phyloP scores from a whole-genome alignment of 805 yeast species.

The Wickerhamiella brachini region DNA sequence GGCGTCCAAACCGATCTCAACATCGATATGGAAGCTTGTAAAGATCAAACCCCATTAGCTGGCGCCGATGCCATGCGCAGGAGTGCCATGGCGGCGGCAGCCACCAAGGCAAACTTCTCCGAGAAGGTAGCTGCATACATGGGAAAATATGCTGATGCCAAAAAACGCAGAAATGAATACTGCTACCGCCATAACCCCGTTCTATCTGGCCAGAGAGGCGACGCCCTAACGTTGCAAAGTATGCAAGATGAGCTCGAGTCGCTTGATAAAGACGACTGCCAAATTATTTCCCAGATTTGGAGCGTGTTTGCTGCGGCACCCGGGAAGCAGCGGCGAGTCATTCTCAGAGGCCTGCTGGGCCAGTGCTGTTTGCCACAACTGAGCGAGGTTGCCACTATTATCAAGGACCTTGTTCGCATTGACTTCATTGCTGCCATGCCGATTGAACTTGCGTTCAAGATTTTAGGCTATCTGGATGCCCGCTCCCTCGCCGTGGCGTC shows the following conservation, averaged over 20 bases:
- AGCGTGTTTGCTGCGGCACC: conserved; percentile 68
- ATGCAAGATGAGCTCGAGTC: conserved; percentile 36
- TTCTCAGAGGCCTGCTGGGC: conserved; percentile 67
- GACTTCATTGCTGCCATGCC: conserved; percentile 84
- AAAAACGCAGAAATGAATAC: conserved; percentile 25
- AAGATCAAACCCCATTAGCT: not conserved
- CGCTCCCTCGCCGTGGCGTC: conserved; percentile 89
- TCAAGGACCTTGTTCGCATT: conserved; percentile 64
- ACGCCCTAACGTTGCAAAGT: conserved; percentile 52
- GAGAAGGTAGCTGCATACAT: conserved; percentile 13
- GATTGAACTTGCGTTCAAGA: conserved; percentile 68
- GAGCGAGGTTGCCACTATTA: conserved; percentile 70
- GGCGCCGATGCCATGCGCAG: not conserved
- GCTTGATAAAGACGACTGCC: conserved; percentile 53
- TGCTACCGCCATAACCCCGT: conserved; percentile 87
- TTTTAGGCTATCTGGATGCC: conserved; percentile 82
- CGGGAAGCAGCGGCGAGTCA: conserved; percentile 51
- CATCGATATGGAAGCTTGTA: not conserved
- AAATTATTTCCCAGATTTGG: conserved; percentile 73
- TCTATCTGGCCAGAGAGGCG: conserved; percentile 12
- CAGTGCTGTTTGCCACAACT: conserved; percentile 94
- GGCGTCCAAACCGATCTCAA: not conserved
- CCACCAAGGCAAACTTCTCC: not conserved
- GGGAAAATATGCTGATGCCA: conserved; percentile 11
- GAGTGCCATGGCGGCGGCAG: not conserved